Base-by-base conservation (phyloP, 2,329 filamentous ascomycete genomes). In the Graphiopsis chlorocephala region DNA sequence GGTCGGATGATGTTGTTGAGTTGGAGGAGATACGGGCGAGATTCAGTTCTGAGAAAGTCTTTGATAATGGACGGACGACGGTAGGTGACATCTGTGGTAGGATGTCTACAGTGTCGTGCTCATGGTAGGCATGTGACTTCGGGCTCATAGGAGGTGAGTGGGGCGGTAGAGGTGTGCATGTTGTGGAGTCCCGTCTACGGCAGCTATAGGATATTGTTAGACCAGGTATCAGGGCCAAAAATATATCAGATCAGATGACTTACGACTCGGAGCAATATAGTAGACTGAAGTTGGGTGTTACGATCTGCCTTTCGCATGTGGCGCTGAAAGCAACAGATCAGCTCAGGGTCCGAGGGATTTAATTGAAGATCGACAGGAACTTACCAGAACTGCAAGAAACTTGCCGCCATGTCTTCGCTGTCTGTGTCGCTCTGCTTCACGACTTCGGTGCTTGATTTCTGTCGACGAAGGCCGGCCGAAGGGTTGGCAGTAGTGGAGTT, bases 261-360 rank as follows among this genome's bases (percentile, higher is more conserved):
- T 81, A 88, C 86, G 83, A 83, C 79, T 88, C 85, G 60, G 85
- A 88, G 78, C 86, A 89, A 74, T 89, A 89, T 52, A 89, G 79
- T 47, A 87, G 80, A 17, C 81, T 81, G 72, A 85, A 85, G 74
- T 83, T 83, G 17, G 86, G 86, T 33, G 84, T 82, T 61, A 85
- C 82, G 71, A 89, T 88, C 77, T 88, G 86, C 74, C 83, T 87
- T 75, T 89, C 86, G 75, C 86, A 89, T 72, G 84, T 87, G 68
- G 86, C 83, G 76, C 86, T 88, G 72, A 33, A 56, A 68, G 20
- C 33, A 68, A 35, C 33, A 55, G 47, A 59, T 65, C 56, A 65
- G 63, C 48, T 47, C 31, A 60, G 38, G 63, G 31, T 42, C 33
- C 45, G n/a, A 38, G 33, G 38, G 20, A 29, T 29, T 23, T n/a